Conservation (phyloP, 345 rosid genomes). For the Brassica rapa region DNA sequence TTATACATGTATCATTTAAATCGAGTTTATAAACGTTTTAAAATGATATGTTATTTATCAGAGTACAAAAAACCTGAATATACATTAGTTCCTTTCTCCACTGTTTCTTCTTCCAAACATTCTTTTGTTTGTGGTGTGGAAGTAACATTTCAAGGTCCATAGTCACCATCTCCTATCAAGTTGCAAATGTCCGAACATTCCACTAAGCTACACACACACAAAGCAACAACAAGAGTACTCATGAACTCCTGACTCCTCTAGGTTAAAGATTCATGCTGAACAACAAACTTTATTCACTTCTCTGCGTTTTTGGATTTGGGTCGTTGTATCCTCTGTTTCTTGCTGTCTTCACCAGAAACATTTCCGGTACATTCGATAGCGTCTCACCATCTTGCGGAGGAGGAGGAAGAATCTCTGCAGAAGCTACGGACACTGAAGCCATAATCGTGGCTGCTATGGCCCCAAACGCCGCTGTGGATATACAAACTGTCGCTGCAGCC, state of each 20-base stretch:
- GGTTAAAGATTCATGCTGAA: not conserved
- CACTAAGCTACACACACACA: slow-evolving; percentile 63
- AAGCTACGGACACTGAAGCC: slow-evolving; percentile 39
- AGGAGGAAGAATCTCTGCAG: slow-evolving; percentile 23
- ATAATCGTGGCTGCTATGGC: slow-evolving; percentile 47
- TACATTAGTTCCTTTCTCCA: not conserved
- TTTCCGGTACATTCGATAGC: slow-evolving; percentile 71
- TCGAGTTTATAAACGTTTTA: not conserved
- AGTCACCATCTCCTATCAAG: slow-evolving; percentile 74
- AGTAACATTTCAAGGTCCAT: slow-evolving; percentile 57
- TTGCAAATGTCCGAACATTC: slow-evolving; percentile 93
- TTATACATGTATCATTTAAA: too few relatives aligned
- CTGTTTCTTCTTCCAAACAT: not conserved
- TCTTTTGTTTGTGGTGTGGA: too few relatives aligned
- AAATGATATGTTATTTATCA: not conserved
- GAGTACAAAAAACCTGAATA: not conserved
- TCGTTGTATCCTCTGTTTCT: slow-evolving; percentile 73
- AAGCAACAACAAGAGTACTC: not conserved
- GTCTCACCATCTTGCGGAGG: slow-evolving; percentile 58
- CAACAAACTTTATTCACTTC: slow-evolving; percentile 44
- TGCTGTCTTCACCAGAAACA: slow-evolving; percentile 80
- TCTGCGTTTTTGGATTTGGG: slow-evolving; percentile 89
- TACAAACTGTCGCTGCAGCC: slow-evolving; percentile 4
- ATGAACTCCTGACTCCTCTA: not conserved
- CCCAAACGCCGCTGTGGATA: slow-evolving; percentile 37